phyloP scores from a whole-genome alignment of 345 rosid genomes.

The Cardamine occulta region DNA sequence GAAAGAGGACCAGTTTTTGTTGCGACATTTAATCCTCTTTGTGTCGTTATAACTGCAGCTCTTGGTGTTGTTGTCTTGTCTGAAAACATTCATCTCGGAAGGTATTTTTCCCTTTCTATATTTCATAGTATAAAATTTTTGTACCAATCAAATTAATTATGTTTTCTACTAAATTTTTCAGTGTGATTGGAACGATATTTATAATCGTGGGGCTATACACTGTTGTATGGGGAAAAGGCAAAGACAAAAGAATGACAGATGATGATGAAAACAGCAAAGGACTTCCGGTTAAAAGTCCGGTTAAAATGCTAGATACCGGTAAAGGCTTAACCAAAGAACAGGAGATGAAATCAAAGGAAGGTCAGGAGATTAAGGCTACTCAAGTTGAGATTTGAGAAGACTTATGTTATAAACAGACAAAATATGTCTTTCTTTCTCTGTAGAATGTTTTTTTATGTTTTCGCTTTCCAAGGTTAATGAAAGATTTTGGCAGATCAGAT shows the following conservation, averaged over 20 bases:
- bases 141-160: background rate
- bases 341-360: conserved; percentile 30
- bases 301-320: conserved; percentile 29
- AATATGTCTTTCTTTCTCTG: conserved; percentile 8
- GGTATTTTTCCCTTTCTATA: conserved; percentile 50
- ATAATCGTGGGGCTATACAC: conserved; percentile 82
- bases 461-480: conserved; percentile 24
- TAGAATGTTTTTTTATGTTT: conserved; percentile 17
- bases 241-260: conserved; percentile 49
- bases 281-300: conserved; percentile 54
- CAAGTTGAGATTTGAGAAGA: conserved; percentile 30
- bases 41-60: conserved; percentile 82
- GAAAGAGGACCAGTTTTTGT: conserved; percentile 86
- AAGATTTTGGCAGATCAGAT: conserved; percentile 38
- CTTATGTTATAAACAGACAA: background rate
- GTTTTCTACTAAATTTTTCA: conserved; percentile 39
- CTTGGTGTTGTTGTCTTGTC: conserved; percentile 68
- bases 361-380: conserved; percentile 24
- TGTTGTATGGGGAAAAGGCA: conserved; percentile 95
- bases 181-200: conserved; percentile 76
- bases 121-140: background rate
- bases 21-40: conserved; percentile 84
- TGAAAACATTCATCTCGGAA: conserved; percentile 80
- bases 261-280: conserved; percentile 37
- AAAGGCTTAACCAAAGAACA: conserved; percentile 29